phyloP scores from a whole-genome alignment of 192 early-diverging fungal species.

The Dissophora globulifera region DNA sequence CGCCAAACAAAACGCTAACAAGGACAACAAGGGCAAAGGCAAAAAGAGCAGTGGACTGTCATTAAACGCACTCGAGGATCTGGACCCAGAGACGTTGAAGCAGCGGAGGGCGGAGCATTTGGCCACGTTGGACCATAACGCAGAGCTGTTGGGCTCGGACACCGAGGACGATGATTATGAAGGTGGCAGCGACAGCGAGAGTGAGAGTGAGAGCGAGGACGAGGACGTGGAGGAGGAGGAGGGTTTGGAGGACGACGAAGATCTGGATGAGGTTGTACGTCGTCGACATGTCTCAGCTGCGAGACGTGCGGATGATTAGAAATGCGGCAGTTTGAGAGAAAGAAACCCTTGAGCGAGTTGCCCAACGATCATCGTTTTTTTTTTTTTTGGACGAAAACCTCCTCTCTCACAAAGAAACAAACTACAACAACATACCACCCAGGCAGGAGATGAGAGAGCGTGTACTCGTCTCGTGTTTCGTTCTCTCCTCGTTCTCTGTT shows the following conservation, averaged over 20 bases:
- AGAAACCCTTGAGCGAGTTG: too few species aligned
- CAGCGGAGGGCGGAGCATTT: constrained; percentile 30
- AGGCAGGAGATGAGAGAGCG: too few species aligned
- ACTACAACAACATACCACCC: too few species aligned
- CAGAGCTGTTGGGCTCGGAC: constrained; percentile 29
- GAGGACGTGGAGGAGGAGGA: constrained; percentile 10
- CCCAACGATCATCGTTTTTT: too few species aligned
- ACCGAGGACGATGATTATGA: constrained; percentile 52
- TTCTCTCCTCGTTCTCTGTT: too few species aligned
- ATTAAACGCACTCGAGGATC: constrained; percentile 22
- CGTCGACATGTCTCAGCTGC: constrained; percentile 29
- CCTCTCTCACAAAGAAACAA: too few species aligned
- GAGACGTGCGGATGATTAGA: constrained; percentile 34
- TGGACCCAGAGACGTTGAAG: constrained; percentile 26
- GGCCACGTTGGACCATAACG: constrained; percentile 22
- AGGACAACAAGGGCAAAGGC: constrained; percentile 20
- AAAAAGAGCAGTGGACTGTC: constrained; percentile 13
- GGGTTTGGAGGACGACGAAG: constrained; percentile 4
- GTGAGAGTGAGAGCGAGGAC: constrained; percentile 16
- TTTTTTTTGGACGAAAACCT: constrained; percentile 8
- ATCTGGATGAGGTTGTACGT: constrained; percentile 17
- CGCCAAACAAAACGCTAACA: constrained; percentile 39
- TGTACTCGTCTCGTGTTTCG: too few species aligned
- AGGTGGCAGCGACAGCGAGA: constrained; percentile 12
- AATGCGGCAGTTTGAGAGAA: background rate